These are phyloP conservation scores for Colletotrichum destructivum DNA, from an alignment of 2,329 filamentous ascomycete species.

Conservation along the genomic window DNA sequence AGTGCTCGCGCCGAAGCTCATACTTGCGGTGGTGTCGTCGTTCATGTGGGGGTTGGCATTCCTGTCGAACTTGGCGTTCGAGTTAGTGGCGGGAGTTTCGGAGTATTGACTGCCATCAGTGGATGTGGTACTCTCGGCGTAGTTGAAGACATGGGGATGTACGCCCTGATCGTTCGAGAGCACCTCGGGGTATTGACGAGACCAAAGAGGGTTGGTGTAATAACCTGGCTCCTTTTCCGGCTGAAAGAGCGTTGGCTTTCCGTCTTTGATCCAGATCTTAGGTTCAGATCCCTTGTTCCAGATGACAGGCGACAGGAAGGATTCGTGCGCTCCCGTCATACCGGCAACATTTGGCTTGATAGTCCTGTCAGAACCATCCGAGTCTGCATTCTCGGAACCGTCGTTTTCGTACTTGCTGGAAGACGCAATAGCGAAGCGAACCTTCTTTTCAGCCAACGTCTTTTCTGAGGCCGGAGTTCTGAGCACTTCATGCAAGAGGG, in stretches of 20 bases:
- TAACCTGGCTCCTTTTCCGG: conserved; percentile 23
- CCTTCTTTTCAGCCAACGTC: conserved; percentile 31
- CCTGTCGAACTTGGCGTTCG: neutral
- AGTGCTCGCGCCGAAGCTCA: neutral
- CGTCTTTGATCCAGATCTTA: conserved; percentile 36
- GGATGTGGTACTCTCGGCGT: conserved; percentile 2
- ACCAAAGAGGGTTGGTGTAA: conserved; percentile 38
- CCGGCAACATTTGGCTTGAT: conserved; percentile 3
- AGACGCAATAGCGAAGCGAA: conserved; percentile 11
- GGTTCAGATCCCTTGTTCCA: conserved; percentile 34
- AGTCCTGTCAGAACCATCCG: conserved; percentile 25
- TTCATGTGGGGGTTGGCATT: neutral
- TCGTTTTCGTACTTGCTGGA: neutral
- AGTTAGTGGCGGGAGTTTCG: neutral
- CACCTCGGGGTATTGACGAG: conserved; percentile 37
- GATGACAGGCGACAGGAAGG: conserved; percentile 23
- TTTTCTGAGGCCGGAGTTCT: conserved; percentile 12
- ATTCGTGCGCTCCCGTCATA: neutral
- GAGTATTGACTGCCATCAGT: neutral
- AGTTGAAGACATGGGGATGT: neutral
- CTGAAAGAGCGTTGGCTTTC: conserved; percentile 36
- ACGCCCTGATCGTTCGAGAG: conserved; percentile 25
- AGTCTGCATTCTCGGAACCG: neutral
- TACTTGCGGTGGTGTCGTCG: neutral
- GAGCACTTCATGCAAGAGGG: neutral